Percentiles rank a stretch among this genome's conserved stretches.
Conservation (phyloP, 805 yeast genomes). For the Yarrowia sp. region DNA sequence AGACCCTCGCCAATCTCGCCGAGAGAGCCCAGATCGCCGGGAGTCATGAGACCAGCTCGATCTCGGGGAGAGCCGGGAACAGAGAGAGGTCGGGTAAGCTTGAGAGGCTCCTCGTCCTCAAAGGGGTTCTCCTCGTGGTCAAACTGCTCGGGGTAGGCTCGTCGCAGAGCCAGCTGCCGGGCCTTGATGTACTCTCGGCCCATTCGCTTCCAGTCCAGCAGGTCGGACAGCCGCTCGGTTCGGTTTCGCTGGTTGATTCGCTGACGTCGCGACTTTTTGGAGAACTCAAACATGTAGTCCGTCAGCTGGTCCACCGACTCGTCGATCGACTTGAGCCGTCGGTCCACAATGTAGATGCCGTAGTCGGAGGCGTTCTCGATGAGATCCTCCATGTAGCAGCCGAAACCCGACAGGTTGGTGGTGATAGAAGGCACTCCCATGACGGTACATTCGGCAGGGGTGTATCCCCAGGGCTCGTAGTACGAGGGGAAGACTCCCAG, state of each 20-base stretch:
- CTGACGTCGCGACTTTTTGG: constrained; percentile 90
- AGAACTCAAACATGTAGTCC: constrained; percentile 87
- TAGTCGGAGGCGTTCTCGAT: constrained; percentile 94
- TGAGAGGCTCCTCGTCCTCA: constrained; percentile 50
- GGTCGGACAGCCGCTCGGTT: constrained; percentile 90
- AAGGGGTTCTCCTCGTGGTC: constrained; percentile 50
- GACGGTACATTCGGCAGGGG: constrained; percentile 99
- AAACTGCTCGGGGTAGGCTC: constrained; percentile 92
- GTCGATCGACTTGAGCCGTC: constrained; percentile 89
- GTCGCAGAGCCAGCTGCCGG: constrained; percentile 84
- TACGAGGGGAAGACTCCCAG: constrained; percentile 98
- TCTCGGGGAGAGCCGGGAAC: constrained; percentile 97
- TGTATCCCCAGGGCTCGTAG: constrained; percentile 99
- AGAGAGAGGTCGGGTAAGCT: constrained; percentile 87
- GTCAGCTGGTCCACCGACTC: constrained; percentile 91
- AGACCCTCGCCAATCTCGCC: constrained; percentile 83
- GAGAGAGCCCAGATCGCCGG: constrained; percentile 96
- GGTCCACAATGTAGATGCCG: constrained; percentile 95
- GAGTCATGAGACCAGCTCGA: constrained; percentile 82
- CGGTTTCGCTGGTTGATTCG: constrained; percentile 97
- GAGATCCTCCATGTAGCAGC: constrained; percentile 97
- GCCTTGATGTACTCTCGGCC: constrained; percentile 96
- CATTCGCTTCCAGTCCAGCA: constrained; percentile 98
- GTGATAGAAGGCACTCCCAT: constrained; percentile 99
- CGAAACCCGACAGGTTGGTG: constrained; percentile 94